Base-by-base conservation (phyloP, 192 early-diverging fungal genomes). In the Lobosporangium transversale region DNA sequence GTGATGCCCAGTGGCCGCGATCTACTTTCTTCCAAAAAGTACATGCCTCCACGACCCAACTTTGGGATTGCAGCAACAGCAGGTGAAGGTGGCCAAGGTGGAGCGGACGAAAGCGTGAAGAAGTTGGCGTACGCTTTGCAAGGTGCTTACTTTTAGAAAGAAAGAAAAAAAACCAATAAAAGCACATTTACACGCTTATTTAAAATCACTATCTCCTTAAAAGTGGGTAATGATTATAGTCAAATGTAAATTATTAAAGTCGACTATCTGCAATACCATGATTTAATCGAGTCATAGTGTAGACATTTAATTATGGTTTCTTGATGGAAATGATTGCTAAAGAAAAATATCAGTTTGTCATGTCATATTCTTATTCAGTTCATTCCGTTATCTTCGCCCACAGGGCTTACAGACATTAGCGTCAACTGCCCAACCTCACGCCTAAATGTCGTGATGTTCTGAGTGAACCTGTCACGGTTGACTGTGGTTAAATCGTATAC, bases 391-490 rank as follows among this genome's bases (percentile, higher is more conserved):
- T 57, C 59, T 12, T 71, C 66, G 6, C 36, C 9, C 5, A 43
- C 4, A 26, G 36, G 17, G 24, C 29, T 53, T 20, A 56, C 52
- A 5, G 66, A 62, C 44, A 79, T 80, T 12, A 85, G 73, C 2
- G 73, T 76, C 63, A 76, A 44, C 36, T 76, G 73, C 3, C 53
- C 76, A 36, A 86, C 68, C 14, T 84, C 81, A 30, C 86, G 79
- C 40, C 78, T 75, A 47, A 89, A 86, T 1, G 69, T 59, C 18
- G 74, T 80, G 14, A 92, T 66, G 55, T 89, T 86, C 54, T 91
- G 88, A 2, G 90, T 89, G 58, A 93, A 91, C 17, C 84, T 76
- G 51, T 93, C 91, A 15, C 89, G 78, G 58, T 89, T 91, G 31
- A 80, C 70, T 17, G 76, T 54, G 20, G 68, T 61, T 11, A 90